A percentile compares a stretch with the other conserved stretches of the same genome.
phyloP scores from a whole-genome alignment of 108 stramenopile genomes.

The Aurantiochytrium sp. region DNA sequence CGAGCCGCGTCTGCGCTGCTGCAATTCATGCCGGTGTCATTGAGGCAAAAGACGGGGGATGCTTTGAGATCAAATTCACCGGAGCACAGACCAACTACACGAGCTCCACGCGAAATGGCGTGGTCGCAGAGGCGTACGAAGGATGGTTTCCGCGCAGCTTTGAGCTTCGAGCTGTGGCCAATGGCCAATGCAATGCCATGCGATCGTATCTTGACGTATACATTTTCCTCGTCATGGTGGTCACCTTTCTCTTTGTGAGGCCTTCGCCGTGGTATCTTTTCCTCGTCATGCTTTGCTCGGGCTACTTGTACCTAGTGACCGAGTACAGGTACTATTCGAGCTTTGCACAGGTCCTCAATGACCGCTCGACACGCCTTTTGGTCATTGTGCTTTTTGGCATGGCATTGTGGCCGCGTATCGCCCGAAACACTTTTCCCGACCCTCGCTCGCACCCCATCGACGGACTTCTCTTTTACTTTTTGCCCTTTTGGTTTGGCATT shows the following conservation, averaged over 20 bases:
- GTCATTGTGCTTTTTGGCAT: not conserved
- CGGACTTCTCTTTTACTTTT: not conserved
- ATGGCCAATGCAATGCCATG: not conserved
- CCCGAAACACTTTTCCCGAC: not conserved
- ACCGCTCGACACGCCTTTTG: not conserved
- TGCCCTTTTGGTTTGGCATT: not conserved
- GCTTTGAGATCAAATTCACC: not conserved
- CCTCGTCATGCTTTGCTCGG: not conserved
- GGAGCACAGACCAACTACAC: not conserved
- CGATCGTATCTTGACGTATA: not conserved
- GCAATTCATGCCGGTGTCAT: conserved; percentile 9
- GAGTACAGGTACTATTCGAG: not conserved
- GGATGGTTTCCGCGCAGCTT: not conserved
- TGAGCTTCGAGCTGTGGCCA: not conserved
- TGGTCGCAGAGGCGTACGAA: not conserved
- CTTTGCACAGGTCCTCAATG: not conserved
- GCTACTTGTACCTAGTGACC: not conserved
- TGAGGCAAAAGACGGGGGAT: not conserved
- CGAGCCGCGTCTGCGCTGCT: not conserved
- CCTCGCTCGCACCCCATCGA: not conserved
- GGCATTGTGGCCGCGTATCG: not conserved
- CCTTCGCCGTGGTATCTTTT: not conserved
- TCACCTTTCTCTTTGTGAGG: not conserved
- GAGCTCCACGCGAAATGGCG: not conserved
- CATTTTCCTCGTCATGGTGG: not conserved